phyloP scores from a whole-genome alignment of 139 green algal species.

The Chlamydomonas applanata region DNA sequence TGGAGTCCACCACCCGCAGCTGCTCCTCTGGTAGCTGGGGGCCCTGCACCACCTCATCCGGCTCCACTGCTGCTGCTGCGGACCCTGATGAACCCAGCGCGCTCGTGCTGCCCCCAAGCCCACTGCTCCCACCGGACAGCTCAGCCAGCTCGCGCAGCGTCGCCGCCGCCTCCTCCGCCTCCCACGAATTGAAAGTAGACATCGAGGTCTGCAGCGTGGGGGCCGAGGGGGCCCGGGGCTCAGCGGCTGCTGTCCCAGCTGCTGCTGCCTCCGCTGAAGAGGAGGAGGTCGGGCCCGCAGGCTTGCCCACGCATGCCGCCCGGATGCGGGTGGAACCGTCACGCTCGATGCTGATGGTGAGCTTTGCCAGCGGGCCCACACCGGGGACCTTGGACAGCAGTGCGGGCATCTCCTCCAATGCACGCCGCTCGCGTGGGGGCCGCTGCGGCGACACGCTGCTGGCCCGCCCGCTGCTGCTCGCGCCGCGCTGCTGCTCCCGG shows the following conservation, averaged over 20 bases:
- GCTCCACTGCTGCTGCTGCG: not conserved
- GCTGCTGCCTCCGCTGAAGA: no score
- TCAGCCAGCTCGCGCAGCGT: conserved; percentile 21
- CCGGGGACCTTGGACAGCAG: not conserved
- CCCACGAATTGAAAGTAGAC: conserved; percentile 17
- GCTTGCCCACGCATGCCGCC: not conserved
- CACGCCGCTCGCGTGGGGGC: no score
- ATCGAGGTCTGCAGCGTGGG: not conserved
- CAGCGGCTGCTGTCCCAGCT: not conserved
- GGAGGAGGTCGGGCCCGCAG: no score
- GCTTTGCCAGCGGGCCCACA: conserved; percentile 1
- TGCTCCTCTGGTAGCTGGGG: not conserved
- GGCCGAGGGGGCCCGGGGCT: no score
- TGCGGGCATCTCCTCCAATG: not conserved
- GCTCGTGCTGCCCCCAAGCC: not conserved
- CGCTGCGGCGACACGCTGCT: no score
- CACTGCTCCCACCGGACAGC: not conserved
- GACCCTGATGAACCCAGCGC: not conserved
- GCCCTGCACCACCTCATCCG: no score
- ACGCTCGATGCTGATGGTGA: conserved; percentile 14
- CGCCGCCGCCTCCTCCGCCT: conserved; percentile 25
- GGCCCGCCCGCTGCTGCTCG: no score
- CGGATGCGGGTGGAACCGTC: conserved; percentile 24
- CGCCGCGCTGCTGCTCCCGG: no score
- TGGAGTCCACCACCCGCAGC: not conserved